phyloP scores from a whole-genome alignment of 1,284 basidiomycete genomes.

The Cryptococcus floricola region DNA sequence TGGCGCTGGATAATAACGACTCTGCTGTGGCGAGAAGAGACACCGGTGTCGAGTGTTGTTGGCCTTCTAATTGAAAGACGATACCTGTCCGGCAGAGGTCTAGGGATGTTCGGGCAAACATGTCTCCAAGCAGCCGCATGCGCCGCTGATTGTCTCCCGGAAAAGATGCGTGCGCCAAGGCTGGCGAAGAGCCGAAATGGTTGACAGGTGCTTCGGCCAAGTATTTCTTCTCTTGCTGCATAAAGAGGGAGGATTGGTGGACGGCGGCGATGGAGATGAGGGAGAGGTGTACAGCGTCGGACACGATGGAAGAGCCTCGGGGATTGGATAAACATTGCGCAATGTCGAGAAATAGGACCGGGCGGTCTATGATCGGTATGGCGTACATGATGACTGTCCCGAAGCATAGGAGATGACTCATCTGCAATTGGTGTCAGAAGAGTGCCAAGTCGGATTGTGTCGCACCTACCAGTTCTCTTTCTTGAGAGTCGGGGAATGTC shows the following conservation, averaged over 20 bases:
- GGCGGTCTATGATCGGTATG: slow-evolving; percentile 10
- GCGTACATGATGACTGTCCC: slow-evolving; percentile 16
- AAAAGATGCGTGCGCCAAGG: not conserved
- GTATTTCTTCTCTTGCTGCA: slow-evolving; percentile 11
- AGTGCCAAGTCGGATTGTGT: not conserved
- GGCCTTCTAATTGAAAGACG: slow-evolving; percentile 1
- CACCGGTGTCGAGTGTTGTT: not conserved
- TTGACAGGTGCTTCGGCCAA: slow-evolving; percentile 8
- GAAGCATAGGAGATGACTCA: slow-evolving; percentile 13
- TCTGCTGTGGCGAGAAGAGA: not conserved
- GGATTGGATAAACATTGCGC: slow-evolving; percentile 9
- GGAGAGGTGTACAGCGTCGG: slow-evolving; percentile 15
- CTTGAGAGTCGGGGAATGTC: slow-evolving; percentile 10
- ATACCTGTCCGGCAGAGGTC: slow-evolving; percentile 5
- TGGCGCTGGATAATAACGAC: slow-evolving; percentile 11
- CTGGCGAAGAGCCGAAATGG: slow-evolving; percentile 3
- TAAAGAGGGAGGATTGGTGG: slow-evolving; percentile 15
- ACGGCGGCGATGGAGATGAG: slow-evolving; percentile 19
- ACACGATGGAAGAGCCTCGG: slow-evolving; percentile 14
- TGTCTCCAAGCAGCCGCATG: slow-evolving; percentile 5
- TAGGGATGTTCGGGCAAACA: slow-evolving; percentile 6
- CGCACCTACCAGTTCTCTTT: slow-evolving; percentile 12
- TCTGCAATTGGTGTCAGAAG: slow-evolving; percentile 1
- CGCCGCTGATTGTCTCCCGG: not conserved
- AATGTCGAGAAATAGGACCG: slow-evolving; percentile 16